Conservation (phyloP, 2,329 filamentous ascomycete genomes). For the Anthostomella pinea region DNA sequence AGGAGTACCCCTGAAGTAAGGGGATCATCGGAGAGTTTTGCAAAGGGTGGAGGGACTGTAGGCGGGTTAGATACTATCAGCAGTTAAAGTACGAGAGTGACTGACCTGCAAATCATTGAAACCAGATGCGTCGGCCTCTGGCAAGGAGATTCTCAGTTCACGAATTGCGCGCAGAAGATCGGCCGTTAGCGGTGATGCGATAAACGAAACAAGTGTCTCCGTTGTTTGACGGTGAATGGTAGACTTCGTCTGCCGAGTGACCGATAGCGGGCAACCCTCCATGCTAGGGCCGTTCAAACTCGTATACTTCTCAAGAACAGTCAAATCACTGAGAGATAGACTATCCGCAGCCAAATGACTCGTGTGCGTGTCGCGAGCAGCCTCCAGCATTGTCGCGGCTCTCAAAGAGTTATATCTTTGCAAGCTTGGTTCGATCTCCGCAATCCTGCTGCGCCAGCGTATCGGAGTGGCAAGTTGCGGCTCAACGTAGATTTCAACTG, state of each 20-base stretch:
- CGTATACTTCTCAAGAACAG: slow-evolving; percentile 33
- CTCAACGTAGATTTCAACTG: slow-evolving; percentile 81
- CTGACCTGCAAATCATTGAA: slow-evolving; percentile 45
- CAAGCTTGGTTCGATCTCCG: slow-evolving; percentile 48
- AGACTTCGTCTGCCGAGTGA: background rate
- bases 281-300: slow-evolving; percentile 9
- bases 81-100: slow-evolving; percentile 17
- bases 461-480: slow-evolving; percentile 34
- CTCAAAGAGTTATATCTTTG: slow-evolving; percentile 43
- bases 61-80: slow-evolving; percentile 41
- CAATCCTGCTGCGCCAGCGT: slow-evolving; percentile 38
- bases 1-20: slow-evolving; percentile 37
- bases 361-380: slow-evolving; percentile 27
- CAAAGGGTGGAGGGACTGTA: slow-evolving; percentile 56
- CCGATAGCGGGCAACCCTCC: background rate
- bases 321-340: slow-evolving; percentile 46
- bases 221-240: slow-evolving; percentile 9
- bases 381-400: slow-evolving; percentile 30
- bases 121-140: slow-evolving; percentile 22
- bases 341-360: slow-evolving; percentile 42
- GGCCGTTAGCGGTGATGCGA: slow-evolving; percentile 30
- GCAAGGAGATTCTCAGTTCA: slow-evolving; percentile 34
- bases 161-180: slow-evolving; percentile 35
- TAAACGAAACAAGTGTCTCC: slow-evolving; percentile 20
- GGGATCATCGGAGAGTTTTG: slow-evolving; percentile 54